These are phyloP conservation scores for Astrothelium macrocarpum DNA, from an alignment of 495 filamentous ascomycete species.

Conservation along the genomic window DNA sequence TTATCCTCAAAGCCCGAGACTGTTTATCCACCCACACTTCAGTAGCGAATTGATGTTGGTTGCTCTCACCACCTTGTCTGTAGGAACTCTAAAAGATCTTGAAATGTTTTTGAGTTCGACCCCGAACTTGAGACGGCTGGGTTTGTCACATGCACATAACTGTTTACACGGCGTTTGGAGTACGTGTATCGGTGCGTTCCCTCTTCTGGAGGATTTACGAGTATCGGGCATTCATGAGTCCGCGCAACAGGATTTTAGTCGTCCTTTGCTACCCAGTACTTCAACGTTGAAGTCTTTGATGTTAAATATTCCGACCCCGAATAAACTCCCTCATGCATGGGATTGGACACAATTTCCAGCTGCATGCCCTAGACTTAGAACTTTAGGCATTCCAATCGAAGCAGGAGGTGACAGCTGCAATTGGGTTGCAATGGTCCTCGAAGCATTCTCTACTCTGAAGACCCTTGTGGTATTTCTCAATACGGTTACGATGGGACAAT, in stretches of 20 bases:
- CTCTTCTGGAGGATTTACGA: background rate
- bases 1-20: no score
- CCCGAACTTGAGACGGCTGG: background rate
- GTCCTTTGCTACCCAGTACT: background rate
- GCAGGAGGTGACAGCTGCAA: background rate
- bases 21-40: no score
- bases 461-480: no score
- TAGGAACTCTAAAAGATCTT: background rate
- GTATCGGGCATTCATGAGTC: no score
- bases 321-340: background rate
- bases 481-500: no score
- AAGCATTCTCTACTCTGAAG: background rate
- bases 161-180: background rate
- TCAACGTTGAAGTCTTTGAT: background rate
- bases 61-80: background rate
- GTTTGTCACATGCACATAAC: background rate
- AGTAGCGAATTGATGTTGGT: no score
- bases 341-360: background rate
- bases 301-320: background rate
- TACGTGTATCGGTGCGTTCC: background rate
- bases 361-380: background rate
- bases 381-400: background rate
- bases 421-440: background rate
- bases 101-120: background rate
- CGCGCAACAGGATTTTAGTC: no score